phyloP scores from a whole-genome alignment of 148 eudicot genomes.

The Cornus suecica region DNA sequence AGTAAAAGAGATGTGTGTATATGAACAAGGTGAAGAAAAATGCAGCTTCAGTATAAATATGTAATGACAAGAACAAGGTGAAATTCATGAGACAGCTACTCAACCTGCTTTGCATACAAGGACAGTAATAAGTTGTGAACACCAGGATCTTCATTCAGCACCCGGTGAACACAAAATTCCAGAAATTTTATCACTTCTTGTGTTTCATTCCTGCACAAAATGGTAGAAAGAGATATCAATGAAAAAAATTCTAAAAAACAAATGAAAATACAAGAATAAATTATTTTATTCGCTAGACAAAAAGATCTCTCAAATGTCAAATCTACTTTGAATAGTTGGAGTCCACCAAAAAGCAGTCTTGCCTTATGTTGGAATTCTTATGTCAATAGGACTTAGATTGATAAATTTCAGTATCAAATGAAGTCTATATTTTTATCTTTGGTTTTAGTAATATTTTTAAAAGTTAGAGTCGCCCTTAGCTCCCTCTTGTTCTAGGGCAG shows the following conservation, averaged over 20 bases:
- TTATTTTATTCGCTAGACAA: not conserved
- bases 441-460: no score
- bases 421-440: no score
- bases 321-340: not conserved
- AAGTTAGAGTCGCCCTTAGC: no score
- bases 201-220: conserved; percentile 85
- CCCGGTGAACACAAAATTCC: conserved; percentile 85
- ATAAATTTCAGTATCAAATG: no score
- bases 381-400: no score
- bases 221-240: conserved; percentile 1
- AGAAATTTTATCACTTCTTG: conserved; percentile 95
- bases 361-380: not conserved
- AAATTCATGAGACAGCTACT: not conserved
- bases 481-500: no score
- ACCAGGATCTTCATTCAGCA: conserved; percentile 97
- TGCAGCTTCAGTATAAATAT: not conserved
- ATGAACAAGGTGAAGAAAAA: not conserved
- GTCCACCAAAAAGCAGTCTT: not conserved
- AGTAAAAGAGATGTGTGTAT: not conserved
- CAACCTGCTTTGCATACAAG: conserved; percentile 92
- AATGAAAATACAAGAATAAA: not conserved
- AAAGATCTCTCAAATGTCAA: not conserved
- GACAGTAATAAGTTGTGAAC: conserved; percentile 93
- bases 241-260: not conserved
- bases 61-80: not conserved